Percentiles rank a stretch among this genome's conserved stretches.
phyloP scores from a whole-genome alignment of 2,329 filamentous ascomycete genomes.

The Cladophialophora carrionii region DNA sequence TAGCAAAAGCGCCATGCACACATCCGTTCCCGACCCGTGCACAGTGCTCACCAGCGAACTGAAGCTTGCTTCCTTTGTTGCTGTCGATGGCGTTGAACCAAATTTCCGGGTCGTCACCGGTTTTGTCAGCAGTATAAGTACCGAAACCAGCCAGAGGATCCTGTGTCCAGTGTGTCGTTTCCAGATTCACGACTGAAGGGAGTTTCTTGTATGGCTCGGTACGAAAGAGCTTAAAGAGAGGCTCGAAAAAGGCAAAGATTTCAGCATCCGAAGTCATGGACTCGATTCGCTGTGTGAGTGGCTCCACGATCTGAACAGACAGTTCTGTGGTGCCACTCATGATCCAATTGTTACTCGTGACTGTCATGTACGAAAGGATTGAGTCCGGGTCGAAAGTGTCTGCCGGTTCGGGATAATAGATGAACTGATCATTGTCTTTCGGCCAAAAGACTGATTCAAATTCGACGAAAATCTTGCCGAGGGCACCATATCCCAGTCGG shows the following conservation, averaged over 20 bases:
- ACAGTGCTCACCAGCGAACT: constrained; percentile 51
- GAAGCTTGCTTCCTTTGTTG: constrained; percentile 45
- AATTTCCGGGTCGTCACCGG: constrained; percentile 48
- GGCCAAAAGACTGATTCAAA: constrained; percentile 52
- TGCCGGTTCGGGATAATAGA: constrained; percentile 49
- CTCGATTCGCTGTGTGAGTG: constrained; percentile 51
- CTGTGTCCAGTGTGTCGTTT: constrained; percentile 52
- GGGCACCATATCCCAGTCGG: constrained; percentile 48
- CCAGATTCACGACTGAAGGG: constrained; percentile 46
- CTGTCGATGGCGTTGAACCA: constrained; percentile 46
- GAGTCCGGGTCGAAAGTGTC: constrained; percentile 43
- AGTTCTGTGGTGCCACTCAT: constrained; percentile 50
- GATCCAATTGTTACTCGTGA: constrained; percentile 52
- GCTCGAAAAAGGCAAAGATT: constrained; percentile 51
- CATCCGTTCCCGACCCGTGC: constrained; percentile 50
- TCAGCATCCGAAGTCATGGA: constrained; percentile 46
- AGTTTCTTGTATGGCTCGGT: constrained; percentile 52
- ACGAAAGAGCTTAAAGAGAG: constrained; percentile 50
- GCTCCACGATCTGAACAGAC: constrained; percentile 51
- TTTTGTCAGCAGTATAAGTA: constrained; percentile 51
- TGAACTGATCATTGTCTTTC: constrained; percentile 53
- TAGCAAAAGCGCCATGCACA: constrained; percentile 52
- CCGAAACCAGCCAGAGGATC: constrained; percentile 51
- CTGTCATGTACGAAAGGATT: constrained; percentile 51
- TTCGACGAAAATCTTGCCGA: constrained; percentile 52